Conservation (phyloP, 805 yeast genomes). For the Ogataea parapolymorpha region DNA sequence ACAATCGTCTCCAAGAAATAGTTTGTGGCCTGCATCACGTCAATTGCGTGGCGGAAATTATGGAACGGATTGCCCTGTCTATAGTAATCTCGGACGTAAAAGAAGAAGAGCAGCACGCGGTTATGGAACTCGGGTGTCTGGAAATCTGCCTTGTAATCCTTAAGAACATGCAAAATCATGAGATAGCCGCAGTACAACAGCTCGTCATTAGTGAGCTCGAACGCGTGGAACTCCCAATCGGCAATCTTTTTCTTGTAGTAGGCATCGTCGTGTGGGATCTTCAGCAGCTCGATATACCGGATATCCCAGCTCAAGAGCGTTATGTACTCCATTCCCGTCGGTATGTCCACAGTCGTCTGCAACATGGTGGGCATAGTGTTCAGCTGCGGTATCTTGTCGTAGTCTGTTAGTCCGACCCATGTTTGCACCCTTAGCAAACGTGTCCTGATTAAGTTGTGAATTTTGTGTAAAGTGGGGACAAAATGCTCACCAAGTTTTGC, state of each 20-base stretch:
- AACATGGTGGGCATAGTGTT: slow-evolving; percentile 36
- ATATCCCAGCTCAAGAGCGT: slow-evolving; percentile 26
- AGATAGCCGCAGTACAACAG: slow-evolving; percentile 55
- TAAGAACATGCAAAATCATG: slow-evolving; percentile 39
- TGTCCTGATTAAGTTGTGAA: slow-evolving; percentile 14
- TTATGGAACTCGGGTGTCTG: slow-evolving; percentile 25
- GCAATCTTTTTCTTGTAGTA: slow-evolving; percentile 37
- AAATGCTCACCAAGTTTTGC: slow-evolving; percentile 1
- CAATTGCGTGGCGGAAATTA: slow-evolving; percentile 93
- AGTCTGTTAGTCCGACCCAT: slow-evolving; percentile 39
- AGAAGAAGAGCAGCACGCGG: slow-evolving; percentile 55
- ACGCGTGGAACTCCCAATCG: slow-evolving; percentile 71
- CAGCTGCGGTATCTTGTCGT: slow-evolving; percentile 22
- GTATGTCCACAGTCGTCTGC: background rate
- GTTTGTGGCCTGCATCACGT: slow-evolving; percentile 88
- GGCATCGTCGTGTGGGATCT: slow-evolving; percentile 19
- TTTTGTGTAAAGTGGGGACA: slow-evolving; percentile 9
- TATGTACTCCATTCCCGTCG: background rate
- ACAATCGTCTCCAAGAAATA: slow-evolving; percentile 40
- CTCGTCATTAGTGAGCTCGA: slow-evolving; percentile 61
- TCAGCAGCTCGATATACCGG: slow-evolving; percentile 28
- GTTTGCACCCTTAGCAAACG: slow-evolving; percentile 37
- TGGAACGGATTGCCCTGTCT: slow-evolving; percentile 88
- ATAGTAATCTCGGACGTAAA: slow-evolving; percentile 73
- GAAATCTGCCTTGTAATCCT: background rate